Conservation (phyloP, 257 asterid genomes). For the Ajuga chamaepitys region DNA sequence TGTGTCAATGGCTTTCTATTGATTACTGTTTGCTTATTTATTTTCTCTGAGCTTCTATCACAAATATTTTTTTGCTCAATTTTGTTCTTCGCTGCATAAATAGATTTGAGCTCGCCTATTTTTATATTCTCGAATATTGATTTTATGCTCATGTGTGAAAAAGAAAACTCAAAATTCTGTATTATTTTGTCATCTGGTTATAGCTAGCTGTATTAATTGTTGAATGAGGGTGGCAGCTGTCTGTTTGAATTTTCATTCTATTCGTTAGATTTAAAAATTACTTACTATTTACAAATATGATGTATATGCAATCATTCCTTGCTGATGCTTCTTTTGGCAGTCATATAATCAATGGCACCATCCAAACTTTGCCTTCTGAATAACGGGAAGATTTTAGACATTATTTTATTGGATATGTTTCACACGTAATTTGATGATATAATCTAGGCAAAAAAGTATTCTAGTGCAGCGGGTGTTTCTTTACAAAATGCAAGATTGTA, state of each 20-base stretch:
- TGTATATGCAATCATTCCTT: neutral
- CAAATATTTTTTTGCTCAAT: neutral
- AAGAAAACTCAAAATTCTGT: neutral
- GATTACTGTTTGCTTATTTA: neutral
- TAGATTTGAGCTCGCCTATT: neutral
- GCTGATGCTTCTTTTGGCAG: slow-evolving; percentile 6
- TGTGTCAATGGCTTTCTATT: neutral
- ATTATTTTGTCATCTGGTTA: neutral
- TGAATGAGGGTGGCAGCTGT: neutral
- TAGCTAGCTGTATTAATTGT: neutral
- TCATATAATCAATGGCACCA: neutral
- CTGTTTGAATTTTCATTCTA: neutral
- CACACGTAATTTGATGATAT: neutral
- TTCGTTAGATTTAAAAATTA: neutral
- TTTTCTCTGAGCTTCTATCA: neutral
- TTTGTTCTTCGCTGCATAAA: neutral
- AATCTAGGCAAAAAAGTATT: neutral
- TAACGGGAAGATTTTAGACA: neutral
- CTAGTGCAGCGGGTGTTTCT: neutral
- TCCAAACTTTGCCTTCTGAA: neutral
- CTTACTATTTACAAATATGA: neutral
- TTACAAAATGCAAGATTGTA: neutral
- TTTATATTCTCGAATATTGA: neutral
- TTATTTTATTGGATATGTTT: neutral
- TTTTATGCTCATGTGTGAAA: neutral